Conservation (phyloP, 1,139 yeast species). For the Diutina pseudorugosa region DNA sequence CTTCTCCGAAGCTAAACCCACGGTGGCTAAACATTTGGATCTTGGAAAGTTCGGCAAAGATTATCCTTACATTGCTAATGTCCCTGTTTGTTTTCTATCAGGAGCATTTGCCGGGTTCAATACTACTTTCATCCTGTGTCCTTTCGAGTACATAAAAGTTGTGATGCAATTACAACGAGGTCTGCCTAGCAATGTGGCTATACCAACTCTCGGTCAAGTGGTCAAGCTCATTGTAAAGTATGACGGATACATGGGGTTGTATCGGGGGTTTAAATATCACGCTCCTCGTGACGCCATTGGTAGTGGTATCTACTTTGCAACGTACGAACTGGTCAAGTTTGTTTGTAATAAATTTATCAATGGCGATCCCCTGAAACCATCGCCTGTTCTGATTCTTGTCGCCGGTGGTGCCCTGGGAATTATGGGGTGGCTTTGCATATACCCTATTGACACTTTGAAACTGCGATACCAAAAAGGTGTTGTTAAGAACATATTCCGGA, state of each 20-base stretch:
- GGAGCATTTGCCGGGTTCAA: conserved; percentile 60
- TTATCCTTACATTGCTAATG: conserved; percentile 33
- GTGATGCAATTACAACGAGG: neutral
- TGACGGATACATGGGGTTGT: conserved; percentile 54
- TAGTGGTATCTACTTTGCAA: conserved; percentile 61
- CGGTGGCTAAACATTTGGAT: neutral
- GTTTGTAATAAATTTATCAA: conserved; percentile 24
- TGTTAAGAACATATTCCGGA: conserved; percentile 50
- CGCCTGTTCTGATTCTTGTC: conserved; percentile 27
- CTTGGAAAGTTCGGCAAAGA: conserved; percentile 10
- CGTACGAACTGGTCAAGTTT: conserved; percentile 61
- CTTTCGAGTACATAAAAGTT: conserved; percentile 75
- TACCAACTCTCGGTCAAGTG: conserved; percentile 18
- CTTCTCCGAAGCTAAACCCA: conserved; percentile 48
- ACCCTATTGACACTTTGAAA: conserved; percentile 74
- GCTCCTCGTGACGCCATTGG: conserved; percentile 56
- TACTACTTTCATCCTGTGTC: conserved; percentile 63
- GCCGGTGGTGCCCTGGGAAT: conserved; percentile 81
- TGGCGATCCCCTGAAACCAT: conserved; percentile 16
- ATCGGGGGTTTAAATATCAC: conserved; percentile 64
- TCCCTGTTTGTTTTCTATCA: conserved; percentile 55
- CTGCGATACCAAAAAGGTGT: conserved; percentile 64
- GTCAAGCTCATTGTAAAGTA: conserved; percentile 41
- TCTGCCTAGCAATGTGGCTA: conserved; percentile 5
- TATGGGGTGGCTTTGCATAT: conserved; percentile 58